Base-by-base conservation (phyloP, 2,329 filamentous ascomycete genomes). In the Xylariaceae sp. region DNA sequence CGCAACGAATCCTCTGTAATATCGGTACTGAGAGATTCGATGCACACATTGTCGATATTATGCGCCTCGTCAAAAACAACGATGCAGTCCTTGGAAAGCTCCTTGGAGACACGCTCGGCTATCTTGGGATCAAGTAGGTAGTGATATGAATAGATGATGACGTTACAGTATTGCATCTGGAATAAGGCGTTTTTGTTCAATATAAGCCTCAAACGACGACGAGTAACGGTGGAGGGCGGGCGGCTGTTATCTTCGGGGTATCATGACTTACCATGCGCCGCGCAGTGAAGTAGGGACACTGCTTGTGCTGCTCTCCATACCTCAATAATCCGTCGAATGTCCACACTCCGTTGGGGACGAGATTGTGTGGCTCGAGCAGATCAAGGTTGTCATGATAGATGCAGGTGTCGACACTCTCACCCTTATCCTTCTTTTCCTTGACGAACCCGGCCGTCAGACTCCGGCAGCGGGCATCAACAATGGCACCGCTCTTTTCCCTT, bases 31-130 rank as follows among this genome's bases (percentile, higher is more conserved):
- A 97, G 76, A 1, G 94, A 92, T 68, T 99, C 94, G 62, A 99
- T 99, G 70, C 95, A 99, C 55, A 99, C 94, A 68, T 99, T 99
- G 78, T 99, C 94, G 63, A 99, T 99, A 67, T 99, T 99, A 75
- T 99, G 94, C 13, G 94, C 94, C 71, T 99, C 94, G 67, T 99
- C 94, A 61, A 99, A 99, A 2, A 99, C 94, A 18, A 99, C 89
- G 49, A 99, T 99, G 70, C 92, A 96, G 70, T 99, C 95, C 64
- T 96, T 96, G 0, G 94, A 96, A 10, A 99, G 82, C 66, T 99
- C 94, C 70, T 88, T 91, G 0, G 94, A 97, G 1, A 97, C 92
- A 54, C 92, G 75, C 68, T 99, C 94, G 12, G 94, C 94, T 65
- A 99, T 99, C 70, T 99, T 99, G 2, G 94, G 94, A 65, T 99